A percentile compares a stretch with the other conserved stretches of the same genome.
These are phyloP conservation scores for Penicillium oxalicum DNA, from an alignment of 2,329 filamentous ascomycete species.

Conservation along the genomic window DNA sequence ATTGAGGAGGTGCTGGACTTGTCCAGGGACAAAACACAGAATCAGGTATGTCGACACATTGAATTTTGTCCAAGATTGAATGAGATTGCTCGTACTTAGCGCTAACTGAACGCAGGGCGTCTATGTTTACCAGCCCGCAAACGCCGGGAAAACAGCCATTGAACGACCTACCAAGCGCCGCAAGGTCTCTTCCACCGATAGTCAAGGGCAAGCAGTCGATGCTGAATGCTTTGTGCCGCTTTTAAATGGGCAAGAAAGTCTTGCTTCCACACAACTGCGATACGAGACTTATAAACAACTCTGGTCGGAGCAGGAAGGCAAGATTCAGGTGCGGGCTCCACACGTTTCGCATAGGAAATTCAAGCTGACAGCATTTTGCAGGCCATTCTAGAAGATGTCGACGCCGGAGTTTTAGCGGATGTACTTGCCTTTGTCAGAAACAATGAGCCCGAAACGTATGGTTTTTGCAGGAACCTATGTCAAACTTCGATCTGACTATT, in stretches of 20 bases:
- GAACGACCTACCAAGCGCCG: conserved; percentile 54
- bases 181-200: conserved; percentile 43
- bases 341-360: background rate
- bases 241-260: conserved; percentile 34
- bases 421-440: conserved; percentile 35
- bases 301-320: conserved; percentile 36
- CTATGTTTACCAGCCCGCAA: conserved; percentile 55
- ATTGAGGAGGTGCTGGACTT: conserved; percentile 19
- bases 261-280: conserved; percentile 29
- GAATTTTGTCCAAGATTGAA: background rate
- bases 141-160: conserved; percentile 29
- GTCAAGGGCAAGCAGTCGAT: conserved; percentile 7
- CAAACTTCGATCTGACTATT: conserved; percentile 10
- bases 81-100: background rate
- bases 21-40: conserved; percentile 26
- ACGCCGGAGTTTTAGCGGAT: conserved; percentile 35
- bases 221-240: conserved; percentile 34
- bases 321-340: conserved; percentile 30
- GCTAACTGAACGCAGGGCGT: conserved; percentile 46
- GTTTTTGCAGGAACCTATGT: conserved; percentile 1
- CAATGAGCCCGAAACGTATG: conserved; percentile 34
- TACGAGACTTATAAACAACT: conserved; percentile 34
- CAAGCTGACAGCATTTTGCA: conserved; percentile 14
- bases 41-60: conserved; percentile 20
- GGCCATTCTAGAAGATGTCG: conserved; percentile 35